phyloP scores from a whole-genome alignment of 1,284 basidiomycete genomes.

The Inonotus obliquus region DNA sequence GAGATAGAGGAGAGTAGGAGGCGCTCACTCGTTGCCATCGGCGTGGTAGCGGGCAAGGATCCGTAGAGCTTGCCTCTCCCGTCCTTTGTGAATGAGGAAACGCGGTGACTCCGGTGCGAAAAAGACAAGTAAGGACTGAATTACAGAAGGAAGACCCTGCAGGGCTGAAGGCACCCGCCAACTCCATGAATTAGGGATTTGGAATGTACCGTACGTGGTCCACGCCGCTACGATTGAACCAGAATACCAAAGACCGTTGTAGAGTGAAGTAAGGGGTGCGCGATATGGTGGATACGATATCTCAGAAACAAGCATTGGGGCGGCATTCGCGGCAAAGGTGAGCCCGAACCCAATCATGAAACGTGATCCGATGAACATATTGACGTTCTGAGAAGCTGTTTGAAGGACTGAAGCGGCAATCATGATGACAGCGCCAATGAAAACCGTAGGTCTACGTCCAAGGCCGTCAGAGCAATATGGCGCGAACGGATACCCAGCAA shows the following conservation, averaged over 20 bases:
- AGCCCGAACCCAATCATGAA: constrained; percentile 52
- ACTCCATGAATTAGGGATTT: constrained; percentile 46
- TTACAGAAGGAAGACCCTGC: constrained; percentile 52
- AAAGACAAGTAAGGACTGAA: constrained; percentile 50
- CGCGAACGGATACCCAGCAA: constrained; percentile 24
- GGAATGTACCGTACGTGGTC: constrained; percentile 56
- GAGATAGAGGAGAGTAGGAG: neutral
- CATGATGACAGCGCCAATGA: constrained; percentile 28
- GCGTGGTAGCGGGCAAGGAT: constrained; percentile 53
- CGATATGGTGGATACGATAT: constrained; percentile 51
- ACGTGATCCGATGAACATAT: constrained; percentile 31
- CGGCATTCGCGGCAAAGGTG: constrained; percentile 47
- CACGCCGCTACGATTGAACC: constrained; percentile 37
- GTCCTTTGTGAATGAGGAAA: constrained; percentile 51
- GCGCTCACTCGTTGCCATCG: constrained; percentile 42
- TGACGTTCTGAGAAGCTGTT: constrained; percentile 27
- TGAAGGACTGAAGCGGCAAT: constrained; percentile 26
- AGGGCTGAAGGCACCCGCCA: constrained; percentile 61
- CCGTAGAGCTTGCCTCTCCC: constrained; percentile 42
- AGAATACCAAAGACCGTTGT: constrained; percentile 49
- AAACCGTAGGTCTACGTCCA: constrained; percentile 27
- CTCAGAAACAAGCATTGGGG: constrained; percentile 51
- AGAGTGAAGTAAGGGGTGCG: constrained; percentile 47
- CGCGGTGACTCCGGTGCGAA: constrained; percentile 58
- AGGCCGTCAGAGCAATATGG: constrained; percentile 28